Conservation (phyloP, 805 yeast species). For the Myxozyma udenii region DNA sequence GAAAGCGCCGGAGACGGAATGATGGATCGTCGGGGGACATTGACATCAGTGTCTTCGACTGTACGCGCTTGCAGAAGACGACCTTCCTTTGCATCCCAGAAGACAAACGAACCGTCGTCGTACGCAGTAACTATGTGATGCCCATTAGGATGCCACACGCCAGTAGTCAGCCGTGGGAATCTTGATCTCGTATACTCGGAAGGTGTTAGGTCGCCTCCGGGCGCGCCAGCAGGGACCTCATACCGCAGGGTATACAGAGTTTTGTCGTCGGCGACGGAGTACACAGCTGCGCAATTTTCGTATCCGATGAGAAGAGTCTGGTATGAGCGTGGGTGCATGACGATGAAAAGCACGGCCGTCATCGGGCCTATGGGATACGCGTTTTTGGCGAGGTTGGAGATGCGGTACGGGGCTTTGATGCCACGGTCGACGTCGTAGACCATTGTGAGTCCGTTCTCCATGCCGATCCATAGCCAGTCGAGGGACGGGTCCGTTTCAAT, state of each 20-base stretch:
- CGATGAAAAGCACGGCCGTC: conserved; percentile 64
- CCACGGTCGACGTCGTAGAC: conserved; percentile 84
- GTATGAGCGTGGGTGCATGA: conserved; percentile 86
- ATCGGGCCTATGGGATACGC: conserved; percentile 36
- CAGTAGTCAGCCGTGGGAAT: conserved; percentile 47
- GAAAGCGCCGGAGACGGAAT: neutral
- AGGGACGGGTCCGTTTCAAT: conserved; percentile 79
- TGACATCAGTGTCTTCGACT: conserved; percentile 60
- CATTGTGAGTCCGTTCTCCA: conserved; percentile 67
- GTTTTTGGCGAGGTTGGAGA: conserved; percentile 66
- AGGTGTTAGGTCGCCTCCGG: conserved; percentile 57
- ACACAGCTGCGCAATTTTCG: conserved; percentile 62
- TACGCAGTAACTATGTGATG: conserved; percentile 76
- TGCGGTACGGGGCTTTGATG: conserved; percentile 56
- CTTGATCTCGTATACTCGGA: conserved; percentile 34
- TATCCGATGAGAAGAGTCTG: conserved; percentile 76
- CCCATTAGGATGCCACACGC: conserved; percentile 91
- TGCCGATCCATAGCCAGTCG: conserved; percentile 82
- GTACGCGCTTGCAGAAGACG: conserved; percentile 71
- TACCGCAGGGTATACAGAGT: conserved; percentile 58
- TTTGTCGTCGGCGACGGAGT: conserved; percentile 59
- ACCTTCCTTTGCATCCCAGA: conserved; percentile 89
- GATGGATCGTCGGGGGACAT: conserved; percentile 45
- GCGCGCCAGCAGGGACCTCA: conserved; percentile 62
- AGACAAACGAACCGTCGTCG: conserved; percentile 77